Conservation (phyloP, 2,329 filamentous ascomycete genomes). For the Teratosphaeria viscida region DNA sequence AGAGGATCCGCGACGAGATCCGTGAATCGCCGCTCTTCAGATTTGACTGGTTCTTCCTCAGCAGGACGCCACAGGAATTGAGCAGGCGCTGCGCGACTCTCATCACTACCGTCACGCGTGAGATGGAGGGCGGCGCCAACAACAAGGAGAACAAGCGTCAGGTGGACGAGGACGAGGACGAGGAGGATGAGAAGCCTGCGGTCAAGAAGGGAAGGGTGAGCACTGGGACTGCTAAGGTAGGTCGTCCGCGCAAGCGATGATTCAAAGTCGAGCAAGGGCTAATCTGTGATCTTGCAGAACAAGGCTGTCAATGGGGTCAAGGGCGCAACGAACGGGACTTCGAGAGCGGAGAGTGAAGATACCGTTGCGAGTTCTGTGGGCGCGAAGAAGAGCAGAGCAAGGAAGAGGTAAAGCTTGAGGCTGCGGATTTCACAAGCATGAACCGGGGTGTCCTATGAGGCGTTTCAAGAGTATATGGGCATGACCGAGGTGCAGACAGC, state of each 20-base stretch:
- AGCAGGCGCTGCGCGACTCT: slow-evolving; percentile 87
- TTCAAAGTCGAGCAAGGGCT: slow-evolving; percentile 4
- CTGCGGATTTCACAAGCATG: background rate
- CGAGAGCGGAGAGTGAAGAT: slow-evolving; percentile 77
- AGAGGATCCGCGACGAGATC: slow-evolving; percentile 94
- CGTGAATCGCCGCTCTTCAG: slow-evolving; percentile 88
- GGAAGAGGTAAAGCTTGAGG: slow-evolving; percentile 12
- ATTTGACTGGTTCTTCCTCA: slow-evolving; percentile 99
- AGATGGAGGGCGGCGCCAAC: slow-evolving; percentile 61
- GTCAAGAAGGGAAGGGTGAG: slow-evolving; percentile 93
- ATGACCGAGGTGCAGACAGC: background rate
- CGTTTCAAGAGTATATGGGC: background rate
- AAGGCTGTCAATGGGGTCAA: slow-evolving; percentile 89
- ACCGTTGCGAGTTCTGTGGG: slow-evolving; percentile 54
- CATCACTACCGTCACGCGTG: slow-evolving; percentile 85
- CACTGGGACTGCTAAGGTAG: slow-evolving; percentile 56
- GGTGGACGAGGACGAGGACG: slow-evolving; percentile 75
- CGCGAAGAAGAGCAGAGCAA: slow-evolving; percentile 31
- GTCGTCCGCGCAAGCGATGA: slow-evolving; percentile 18
- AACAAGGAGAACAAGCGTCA: slow-evolving; percentile 54
- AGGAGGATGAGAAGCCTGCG: slow-evolving; percentile 65
- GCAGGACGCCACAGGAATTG: slow-evolving; percentile 84
- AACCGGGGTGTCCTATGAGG: background rate
- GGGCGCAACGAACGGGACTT: slow-evolving; percentile 64
- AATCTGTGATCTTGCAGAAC: slow-evolving; percentile 49